Conservation (phyloP, 371 early-diverging fungal species). For the Mortierella sp. region DNA sequence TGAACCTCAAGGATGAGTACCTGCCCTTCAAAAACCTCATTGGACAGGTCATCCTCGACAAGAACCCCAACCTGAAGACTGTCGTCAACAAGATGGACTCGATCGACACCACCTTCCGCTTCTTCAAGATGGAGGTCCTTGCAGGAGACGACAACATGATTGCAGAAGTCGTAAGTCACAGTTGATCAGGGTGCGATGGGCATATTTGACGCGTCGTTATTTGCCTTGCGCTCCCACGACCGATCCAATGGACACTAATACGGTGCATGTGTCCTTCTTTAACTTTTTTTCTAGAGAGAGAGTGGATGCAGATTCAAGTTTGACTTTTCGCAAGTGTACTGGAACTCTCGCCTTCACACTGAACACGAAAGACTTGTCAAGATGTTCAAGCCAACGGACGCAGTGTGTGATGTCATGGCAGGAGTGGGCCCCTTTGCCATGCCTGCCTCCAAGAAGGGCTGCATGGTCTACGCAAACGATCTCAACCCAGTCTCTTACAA, state of each 20-base stretch:
- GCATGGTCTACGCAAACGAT: slow-evolving; percentile 97
- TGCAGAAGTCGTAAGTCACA: slow-evolving; percentile 81
- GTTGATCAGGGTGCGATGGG: background rate
- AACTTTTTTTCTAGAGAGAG: slow-evolving; percentile 75
- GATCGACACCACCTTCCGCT: slow-evolving; percentile 96
- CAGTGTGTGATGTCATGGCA: slow-evolving; percentile 97
- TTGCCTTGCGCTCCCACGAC: background rate
- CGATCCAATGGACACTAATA: background rate
- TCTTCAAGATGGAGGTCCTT: slow-evolving; percentile 97
- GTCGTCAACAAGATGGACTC: slow-evolving; percentile 97
- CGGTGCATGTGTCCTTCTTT: background rate
- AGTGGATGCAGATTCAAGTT: slow-evolving; percentile 93
- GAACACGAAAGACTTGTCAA: slow-evolving; percentile 95
- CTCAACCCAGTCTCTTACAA: slow-evolving; percentile 94
- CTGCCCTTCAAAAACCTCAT: slow-evolving; percentile 92
- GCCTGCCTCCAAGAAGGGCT: slow-evolving; percentile 91
- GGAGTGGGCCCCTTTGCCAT: slow-evolving; percentile 99
- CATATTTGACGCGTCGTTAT: background rate
- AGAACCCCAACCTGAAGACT: slow-evolving; percentile 89
- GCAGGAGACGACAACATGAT: slow-evolving; percentile 91
- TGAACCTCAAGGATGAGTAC: slow-evolving; percentile 94
- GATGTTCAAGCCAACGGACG: slow-evolving; percentile 79
- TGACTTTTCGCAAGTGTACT: slow-evolving; percentile 98
- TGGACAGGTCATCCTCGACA: slow-evolving; percentile 96
- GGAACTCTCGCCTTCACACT: slow-evolving; percentile 98